Evolutionary conservation across 2,329 filamentous ascomycete species (phyloP).

Genomic region (Claviceps paspali): DNA sequence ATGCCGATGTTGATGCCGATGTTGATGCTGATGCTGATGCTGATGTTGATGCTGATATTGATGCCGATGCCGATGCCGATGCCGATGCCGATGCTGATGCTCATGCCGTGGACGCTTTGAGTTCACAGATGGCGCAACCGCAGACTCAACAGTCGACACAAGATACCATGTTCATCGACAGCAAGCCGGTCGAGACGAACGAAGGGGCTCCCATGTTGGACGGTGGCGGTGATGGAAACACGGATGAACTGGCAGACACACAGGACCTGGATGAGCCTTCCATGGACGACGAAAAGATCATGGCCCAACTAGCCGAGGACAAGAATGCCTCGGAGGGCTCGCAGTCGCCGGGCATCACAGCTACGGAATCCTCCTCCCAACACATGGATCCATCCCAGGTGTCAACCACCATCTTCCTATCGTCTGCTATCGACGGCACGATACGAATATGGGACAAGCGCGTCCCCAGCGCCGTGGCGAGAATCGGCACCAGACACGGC

Average conservation of each 20-base stretch:
- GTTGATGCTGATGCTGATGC: no score
- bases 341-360: constrained; percentile 15
- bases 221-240: not conserved
- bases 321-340: constrained; percentile 8
- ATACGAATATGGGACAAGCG: constrained; percentile 89
- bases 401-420: constrained; percentile 70
- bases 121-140: constrained; percentile 1
- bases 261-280: not conserved
- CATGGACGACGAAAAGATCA: not conserved
- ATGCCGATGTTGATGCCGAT: no score
- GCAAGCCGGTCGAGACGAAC: not conserved
- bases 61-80: no score
- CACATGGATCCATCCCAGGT: constrained; percentile 40
- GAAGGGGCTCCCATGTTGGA: not conserved
- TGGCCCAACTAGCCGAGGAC: constrained; percentile 3
- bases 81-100: no score
- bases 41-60: no score
- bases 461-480: constrained; percentile 59
- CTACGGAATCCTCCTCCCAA: constrained; percentile 21
- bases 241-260: not conserved
- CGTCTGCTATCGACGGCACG: constrained; percentile 73
- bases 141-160: not conserved
- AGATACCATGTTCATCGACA: constrained; percentile 8
- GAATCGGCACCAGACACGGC: constrained; percentile 56
- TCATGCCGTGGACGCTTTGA: not conserved